These are phyloP conservation scores for Cryptomeria japonica DNA, from an alignment of 75 land plant species.

Conservation along the genomic window DNA sequence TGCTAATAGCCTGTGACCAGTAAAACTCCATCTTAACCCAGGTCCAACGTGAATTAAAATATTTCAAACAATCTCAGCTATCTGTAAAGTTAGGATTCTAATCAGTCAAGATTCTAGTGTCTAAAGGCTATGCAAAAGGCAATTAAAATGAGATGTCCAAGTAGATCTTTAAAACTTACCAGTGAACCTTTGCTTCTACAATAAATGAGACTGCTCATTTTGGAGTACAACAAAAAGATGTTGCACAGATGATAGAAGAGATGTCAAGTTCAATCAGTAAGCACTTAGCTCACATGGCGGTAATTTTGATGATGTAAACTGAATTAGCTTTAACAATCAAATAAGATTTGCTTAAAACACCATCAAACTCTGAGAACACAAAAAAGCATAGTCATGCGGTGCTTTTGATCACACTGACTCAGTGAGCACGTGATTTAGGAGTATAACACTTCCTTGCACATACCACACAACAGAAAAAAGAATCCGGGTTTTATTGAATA, in stretches of 20 bases:
- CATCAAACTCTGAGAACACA: not conserved
- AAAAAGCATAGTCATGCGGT: not conserved
- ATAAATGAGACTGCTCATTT: not conserved
- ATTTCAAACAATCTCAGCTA: too few relatives aligned
- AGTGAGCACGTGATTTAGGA: not conserved
- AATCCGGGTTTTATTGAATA: not conserved
- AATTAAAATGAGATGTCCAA: not conserved
- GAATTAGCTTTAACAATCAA: not conserved
- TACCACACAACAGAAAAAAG: not conserved
- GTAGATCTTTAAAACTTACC: not conserved
- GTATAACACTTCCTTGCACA: not conserved
- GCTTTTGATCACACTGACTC: not conserved
- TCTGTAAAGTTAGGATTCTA: not conserved
- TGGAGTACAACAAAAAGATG: not conserved
- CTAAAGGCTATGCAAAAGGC: not conserved
- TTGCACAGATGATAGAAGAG: not conserved
- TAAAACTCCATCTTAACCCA: not conserved
- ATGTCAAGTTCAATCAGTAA: not conserved
- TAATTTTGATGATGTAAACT: not conserved
- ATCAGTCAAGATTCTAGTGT: not conserved
- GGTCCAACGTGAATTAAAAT: not conserved
- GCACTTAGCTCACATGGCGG: not conserved
- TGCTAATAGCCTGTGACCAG: not conserved
- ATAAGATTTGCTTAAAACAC: not conserved
- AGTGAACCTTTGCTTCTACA: not conserved